Base-by-base conservation (phyloP, 164 flowering plant genomes). In the Amborella trichopoda region DNA sequence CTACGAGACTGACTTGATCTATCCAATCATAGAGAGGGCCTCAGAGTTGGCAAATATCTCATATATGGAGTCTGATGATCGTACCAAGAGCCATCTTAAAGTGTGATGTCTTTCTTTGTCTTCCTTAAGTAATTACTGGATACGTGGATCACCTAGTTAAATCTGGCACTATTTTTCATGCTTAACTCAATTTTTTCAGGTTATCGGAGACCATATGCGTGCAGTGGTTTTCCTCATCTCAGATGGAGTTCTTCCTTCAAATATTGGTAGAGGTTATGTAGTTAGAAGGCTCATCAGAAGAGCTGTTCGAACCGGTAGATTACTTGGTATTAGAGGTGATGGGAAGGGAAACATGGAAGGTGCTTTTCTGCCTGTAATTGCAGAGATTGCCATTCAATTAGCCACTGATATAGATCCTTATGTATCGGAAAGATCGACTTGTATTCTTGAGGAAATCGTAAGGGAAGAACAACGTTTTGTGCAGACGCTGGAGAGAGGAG, bases 231-330 rank as follows among this genome's bases (percentile, higher is more conserved):
- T 65, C 76, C 95, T 90, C 55, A 64, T 90, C 62, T 79, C 98
- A 26, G 98, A 90, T 74, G 95, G 98, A 16, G 91, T 90, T 50
- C 26, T 70, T 42, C 98, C 98, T 27, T 90, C 98, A 59, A 90
- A 90, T 68, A 77, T 90, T 61, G 95, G 98, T 26, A 76, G 98
- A 65, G 98, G 98, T 36, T 90, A 86, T 70, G 78, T 90, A 10
- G 98, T 78, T 60, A 65, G 98, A 6, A 68, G 98, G 61, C 91
- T 90, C 25, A 81, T 90, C 30, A 73, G 98, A 54, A 79, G 95
- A 60, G 77, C 70, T 54, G 80, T 90, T 60, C 89, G 95, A 60
- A 75, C 70, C 49, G 91, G 98, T 22, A 83, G 86, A 70, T 67
- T 83, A 56, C 81, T 90, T 38, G 91, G 89, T 47, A 81, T 90